These are phyloP conservation scores for Sporothrix variecibatus DNA, from an alignment of 2,329 filamentous ascomycete genomes.

Conservation along the genomic window DNA sequence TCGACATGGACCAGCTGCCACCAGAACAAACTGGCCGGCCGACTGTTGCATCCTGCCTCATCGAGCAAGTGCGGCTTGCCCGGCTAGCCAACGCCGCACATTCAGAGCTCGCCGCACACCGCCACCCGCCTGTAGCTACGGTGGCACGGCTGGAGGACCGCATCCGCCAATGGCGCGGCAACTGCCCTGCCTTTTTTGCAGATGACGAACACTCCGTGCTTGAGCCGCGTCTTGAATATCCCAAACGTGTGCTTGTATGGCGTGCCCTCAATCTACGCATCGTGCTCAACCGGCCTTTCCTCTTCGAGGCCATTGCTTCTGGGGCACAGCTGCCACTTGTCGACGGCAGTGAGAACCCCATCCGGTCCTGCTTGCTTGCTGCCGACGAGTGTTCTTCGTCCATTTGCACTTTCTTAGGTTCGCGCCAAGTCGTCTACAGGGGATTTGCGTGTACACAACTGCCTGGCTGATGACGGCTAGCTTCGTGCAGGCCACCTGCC, in stretches of 20 bases:
- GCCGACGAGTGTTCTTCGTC: background rate
- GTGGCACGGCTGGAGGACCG: background rate
- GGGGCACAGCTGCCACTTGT: background rate
- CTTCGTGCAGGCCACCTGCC: slow-evolving; percentile 13
- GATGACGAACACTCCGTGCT: background rate
- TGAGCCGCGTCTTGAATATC: slow-evolving; percentile 1
- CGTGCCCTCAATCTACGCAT: slow-evolving; percentile 4
- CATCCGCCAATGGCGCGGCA: background rate
- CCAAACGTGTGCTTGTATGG: slow-evolving; percentile 13
- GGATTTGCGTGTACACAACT: slow-evolving; percentile 11
- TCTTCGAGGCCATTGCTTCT: slow-evolving; percentile 12
- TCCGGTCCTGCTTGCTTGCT: background rate
- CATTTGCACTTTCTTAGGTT: background rate
- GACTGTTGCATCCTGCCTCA: slow-evolving; percentile 4
- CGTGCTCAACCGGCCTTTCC: slow-evolving; percentile 11
- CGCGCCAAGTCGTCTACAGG: background rate
- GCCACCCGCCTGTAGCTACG: background rate
- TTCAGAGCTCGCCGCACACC: background rate
- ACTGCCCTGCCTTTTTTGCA: background rate
- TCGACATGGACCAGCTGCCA: slow-evolving; percentile 5
- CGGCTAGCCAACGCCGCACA: background rate
- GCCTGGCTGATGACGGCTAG: slow-evolving; percentile 16
- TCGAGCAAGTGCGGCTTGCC: background rate
- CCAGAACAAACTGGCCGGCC: background rate
- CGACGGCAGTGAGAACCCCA: background rate